Evolutionary conservation across 78 protist species (phyloP).

Genomic region (slime mould (Dictyostelium discoideum)): dicty_2.7 NC_007088.5:905001-905500

Average conservation of each 20-base stretch:
- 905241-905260: conserved; percentile 8
- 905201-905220: background rate
- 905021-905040: background rate
- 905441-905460: background rate
- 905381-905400: background rate
- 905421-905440: background rate
- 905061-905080: background rate
- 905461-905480: background rate
- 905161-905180: background rate
- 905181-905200: background rate
- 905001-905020: no score
- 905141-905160: background rate
- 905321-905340: background rate
- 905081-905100: background rate
- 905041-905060: background rate
- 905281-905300: background rate
- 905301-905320: background rate
- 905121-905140: background rate
- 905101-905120: background rate
- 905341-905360: background rate
- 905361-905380: background rate
- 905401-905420: background rate
- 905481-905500: background rate
- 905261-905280: background rate
- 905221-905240: background rate